These are phyloP conservation scores for Ustilago loliicola DNA, from an alignment of 1,284 basidiomycete species.

Conservation along the genomic window DNA sequence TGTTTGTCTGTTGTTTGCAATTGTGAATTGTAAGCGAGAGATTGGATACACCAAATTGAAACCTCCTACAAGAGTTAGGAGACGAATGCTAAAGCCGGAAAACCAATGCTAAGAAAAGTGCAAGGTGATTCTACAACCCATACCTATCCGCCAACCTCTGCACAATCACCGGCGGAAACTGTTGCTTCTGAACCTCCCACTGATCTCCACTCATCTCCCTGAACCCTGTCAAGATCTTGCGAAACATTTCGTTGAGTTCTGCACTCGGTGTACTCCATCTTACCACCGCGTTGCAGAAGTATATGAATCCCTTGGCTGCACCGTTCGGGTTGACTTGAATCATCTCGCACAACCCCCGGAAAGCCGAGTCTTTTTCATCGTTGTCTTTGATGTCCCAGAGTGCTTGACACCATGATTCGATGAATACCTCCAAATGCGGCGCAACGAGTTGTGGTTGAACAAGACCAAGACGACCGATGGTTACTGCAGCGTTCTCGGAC, in stretches of 20 bases:
- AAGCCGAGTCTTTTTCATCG: conserved; percentile 99
- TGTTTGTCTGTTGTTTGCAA: background rate
- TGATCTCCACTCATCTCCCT: conserved; percentile 83
- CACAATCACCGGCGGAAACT: conserved; percentile 65
- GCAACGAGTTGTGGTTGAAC: conserved; percentile 91
- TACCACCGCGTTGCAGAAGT: conserved; percentile 70
- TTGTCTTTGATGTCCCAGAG: conserved; percentile 99
- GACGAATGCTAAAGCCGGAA: background rate
- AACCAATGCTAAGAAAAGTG: background rate
- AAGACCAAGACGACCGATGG: conserved; percentile 95
- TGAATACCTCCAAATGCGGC: conserved; percentile 89
- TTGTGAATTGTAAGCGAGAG: background rate
- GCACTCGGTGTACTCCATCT: conserved; percentile 66
- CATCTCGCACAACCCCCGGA: conserved; percentile 95
- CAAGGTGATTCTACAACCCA: conserved; percentile 38
- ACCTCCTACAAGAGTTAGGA: too few species aligned
- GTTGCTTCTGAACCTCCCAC: conserved; percentile 63
- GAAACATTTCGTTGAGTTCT: conserved; percentile 63
- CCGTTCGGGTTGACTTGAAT: conserved; percentile 88
- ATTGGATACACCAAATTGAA: too few species aligned
- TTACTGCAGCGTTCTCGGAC: conserved; percentile 98
- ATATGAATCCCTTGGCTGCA: conserved; percentile 66
- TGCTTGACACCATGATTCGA: conserved; percentile 96
- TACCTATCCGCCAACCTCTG: conserved; percentile 63
- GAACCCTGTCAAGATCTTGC: conserved; percentile 81